Conservation (phyloP, 2,329 filamentous ascomycete species). For the Mycogone perniciosa region DNA sequence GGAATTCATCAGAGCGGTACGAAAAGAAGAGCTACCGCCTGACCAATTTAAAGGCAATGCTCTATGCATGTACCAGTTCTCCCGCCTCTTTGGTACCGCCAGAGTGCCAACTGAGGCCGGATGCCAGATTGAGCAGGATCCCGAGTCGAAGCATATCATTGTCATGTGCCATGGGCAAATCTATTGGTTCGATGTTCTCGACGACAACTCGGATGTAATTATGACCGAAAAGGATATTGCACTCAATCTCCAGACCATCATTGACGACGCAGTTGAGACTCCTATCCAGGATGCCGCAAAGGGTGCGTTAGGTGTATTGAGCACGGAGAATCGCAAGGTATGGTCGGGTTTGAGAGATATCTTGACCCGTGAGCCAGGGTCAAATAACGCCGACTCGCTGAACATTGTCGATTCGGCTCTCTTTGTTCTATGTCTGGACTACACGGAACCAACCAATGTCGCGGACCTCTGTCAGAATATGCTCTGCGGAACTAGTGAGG, state of each 20-base stretch:
- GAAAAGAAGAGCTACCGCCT: slow-evolving; percentile 85
- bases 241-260: slow-evolving; percentile 84
- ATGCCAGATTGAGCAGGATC: slow-evolving; percentile 92
- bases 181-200: slow-evolving; percentile 98
- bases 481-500: slow-evolving; percentile 90
- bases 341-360: slow-evolving; percentile 91
- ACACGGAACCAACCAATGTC: slow-evolving; percentile 74
- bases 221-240: slow-evolving; percentile 95
- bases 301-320: slow-evolving; percentile 84
- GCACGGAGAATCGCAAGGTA: slow-evolving; percentile 91
- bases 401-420: slow-evolving; percentile 90
- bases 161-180: slow-evolving; percentile 93
- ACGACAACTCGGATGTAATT: slow-evolving; percentile 89
- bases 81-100: slow-evolving; percentile 87
- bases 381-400: slow-evolving; percentile 94
- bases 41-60: slow-evolving; percentile 79
- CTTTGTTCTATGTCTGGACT: slow-evolving; percentile 88
- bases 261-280: slow-evolving; percentile 82
- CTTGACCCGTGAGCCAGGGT: slow-evolving; percentile 75
- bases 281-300: slow-evolving; percentile 95
- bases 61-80: slow-evolving; percentile 98
- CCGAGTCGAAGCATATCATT: slow-evolving; percentile 85
- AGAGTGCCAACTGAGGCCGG: slow-evolving; percentile 90
- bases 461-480: slow-evolving; percentile 95
- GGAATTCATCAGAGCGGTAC: slow-evolving; percentile 86